Evolutionary conservation across 495 filamentous ascomycete species (phyloP), one percentile per base, ranked within the genome.

Genomic region (Hypoxylon lenormandii): DNA sequence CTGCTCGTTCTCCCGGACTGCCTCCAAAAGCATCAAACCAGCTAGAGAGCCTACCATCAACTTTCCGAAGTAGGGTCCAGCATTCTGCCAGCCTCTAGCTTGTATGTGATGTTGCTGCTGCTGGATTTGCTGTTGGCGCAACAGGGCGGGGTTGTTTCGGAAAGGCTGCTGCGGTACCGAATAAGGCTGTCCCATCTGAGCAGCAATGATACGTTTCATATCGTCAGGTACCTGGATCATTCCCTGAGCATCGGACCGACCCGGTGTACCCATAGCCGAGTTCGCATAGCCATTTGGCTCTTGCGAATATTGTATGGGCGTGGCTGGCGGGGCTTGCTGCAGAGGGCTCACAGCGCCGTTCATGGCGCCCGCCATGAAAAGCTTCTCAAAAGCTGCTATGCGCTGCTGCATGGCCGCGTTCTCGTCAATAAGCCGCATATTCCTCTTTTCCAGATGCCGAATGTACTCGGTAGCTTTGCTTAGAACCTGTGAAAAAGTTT

Each of bases 391-490:
- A 0, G 86, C 87, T 45, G 83, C 80, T 51, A 93, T 80, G 30
- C 85, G 88, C 22, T 85, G 86, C 74, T 93, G 92, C 76, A 96
- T 82, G 15, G 83, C 84, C 12, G 80, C 84, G 64, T 97, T 93
- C 66, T 97, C 93, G 19, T 96, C 91, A 47, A 89, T 79, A 16
- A 97, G 81, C 1, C 90, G 85, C 65, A 89, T 90, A 72, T 96
- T 95, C 3, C 92, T 88, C 75, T 93, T 94, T 77, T 98, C 95
- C 8, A 98, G 78, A 79, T 97, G 92, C 19, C 89, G 84, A 69
- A 98, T 98, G 69, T 98, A 97, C 72, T 97, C 94, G 13, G 94
- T 97, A 10, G 94, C 94, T 77, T 97, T 97, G 30, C 91, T 90
- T 16, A 98, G 80, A 52, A 97, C 82, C 85, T 86, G 46, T 12